These are phyloP conservation scores for Alternaria brassicicola DNA, from an alignment of 2,329 filamentous ascomycete species.

Conservation along the genomic window DNA sequence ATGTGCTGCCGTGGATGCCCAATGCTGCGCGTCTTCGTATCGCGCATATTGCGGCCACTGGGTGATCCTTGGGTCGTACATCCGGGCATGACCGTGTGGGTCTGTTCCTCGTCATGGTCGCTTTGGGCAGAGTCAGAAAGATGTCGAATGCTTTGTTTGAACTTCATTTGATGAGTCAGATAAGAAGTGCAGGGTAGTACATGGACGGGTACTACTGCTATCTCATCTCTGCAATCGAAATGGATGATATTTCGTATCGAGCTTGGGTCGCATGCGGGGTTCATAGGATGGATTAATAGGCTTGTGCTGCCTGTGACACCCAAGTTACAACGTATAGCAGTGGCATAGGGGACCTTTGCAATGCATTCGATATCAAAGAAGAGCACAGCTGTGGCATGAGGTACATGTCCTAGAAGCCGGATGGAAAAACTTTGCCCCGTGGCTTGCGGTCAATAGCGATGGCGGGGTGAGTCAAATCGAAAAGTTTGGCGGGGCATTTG, in stretches of 20 bases:
- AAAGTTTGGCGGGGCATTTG: constrained; percentile 26
- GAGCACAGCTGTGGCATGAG: background rate
- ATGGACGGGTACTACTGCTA: too few species aligned
- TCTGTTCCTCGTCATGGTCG: background rate
- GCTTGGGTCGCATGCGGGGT: background rate
- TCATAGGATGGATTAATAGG: background rate
- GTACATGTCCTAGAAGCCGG: background rate
- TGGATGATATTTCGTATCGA: too few species aligned
- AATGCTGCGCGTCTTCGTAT: constrained; percentile 10
- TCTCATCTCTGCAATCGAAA: background rate
- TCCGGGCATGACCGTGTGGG: constrained; percentile 4
- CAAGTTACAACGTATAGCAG: background rate
- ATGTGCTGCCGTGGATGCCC: constrained; percentile 10
- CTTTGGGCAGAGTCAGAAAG: background rate
- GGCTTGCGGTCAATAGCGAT: constrained; percentile 13
- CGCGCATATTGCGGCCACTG: constrained; percentile 2
- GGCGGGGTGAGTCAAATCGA: constrained; percentile 30
- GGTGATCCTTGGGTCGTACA: constrained; percentile 2
- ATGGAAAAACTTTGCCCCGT: constrained; percentile 22
- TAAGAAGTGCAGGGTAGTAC: background rate
- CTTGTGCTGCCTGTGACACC: background rate
- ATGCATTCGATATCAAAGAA: background rate
- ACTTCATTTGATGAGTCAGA: background rate
- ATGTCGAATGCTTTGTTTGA: background rate
- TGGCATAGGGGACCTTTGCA: too few species aligned